Conservation (phyloP, 345 rosid genomes). For the Syzygium aqueum region DNA sequence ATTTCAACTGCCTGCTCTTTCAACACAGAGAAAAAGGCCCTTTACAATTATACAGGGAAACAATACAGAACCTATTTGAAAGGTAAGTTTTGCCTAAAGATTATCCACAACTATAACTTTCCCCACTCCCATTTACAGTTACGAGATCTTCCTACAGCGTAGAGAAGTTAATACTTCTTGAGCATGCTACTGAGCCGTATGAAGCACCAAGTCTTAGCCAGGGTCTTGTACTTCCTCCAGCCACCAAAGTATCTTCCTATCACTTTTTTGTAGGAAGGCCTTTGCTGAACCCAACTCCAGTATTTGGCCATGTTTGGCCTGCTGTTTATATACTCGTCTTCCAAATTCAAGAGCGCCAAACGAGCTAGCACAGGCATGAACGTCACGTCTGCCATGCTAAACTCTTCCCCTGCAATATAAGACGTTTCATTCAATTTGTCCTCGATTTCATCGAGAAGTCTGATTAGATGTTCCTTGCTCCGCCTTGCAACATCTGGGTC, state of each 20-base stretch:
- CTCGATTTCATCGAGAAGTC: constrained; percentile 67
- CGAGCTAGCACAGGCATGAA: constrained; percentile 68
- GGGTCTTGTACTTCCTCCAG: constrained; percentile 38
- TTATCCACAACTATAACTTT: background rate
- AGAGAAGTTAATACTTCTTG: constrained; percentile 37
- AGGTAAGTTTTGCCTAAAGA: background rate
- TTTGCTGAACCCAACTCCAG: constrained; percentile 55
- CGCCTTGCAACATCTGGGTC: constrained; percentile 29
- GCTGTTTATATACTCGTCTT: constrained; percentile 55
- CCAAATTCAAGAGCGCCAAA: constrained; percentile 48
- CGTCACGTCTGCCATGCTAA: constrained; percentile 79
- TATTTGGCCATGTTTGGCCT: constrained; percentile 60
- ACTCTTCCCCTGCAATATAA: constrained; percentile 64
- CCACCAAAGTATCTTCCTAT: constrained; percentile 49
- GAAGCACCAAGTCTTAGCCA: constrained; percentile 60
- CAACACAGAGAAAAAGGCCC: background rate
- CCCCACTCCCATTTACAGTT: background rate
- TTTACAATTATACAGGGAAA: background rate
- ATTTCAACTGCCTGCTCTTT: background rate
- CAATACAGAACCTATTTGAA: background rate
- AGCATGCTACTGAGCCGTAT: constrained; percentile 47
- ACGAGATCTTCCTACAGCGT: background rate
- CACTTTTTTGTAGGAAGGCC: constrained; percentile 70
- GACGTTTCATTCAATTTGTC: constrained; percentile 33
- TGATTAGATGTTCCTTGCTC: constrained; percentile 50